Conservation (phyloP, 805 yeast genomes). For the Barnettozyma populi region DNA sequence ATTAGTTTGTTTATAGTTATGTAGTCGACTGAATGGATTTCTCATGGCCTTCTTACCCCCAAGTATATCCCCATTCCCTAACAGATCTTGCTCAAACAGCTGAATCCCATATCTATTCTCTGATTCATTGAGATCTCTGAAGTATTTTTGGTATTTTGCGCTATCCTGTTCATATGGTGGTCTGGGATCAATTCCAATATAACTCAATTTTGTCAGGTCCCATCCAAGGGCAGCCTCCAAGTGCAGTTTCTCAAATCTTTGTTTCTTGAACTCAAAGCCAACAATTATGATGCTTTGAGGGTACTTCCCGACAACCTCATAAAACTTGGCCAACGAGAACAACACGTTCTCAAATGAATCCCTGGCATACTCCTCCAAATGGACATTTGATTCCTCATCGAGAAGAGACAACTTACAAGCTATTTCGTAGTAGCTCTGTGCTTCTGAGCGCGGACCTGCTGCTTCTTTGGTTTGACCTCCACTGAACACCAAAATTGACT, state of each 20-base stretch:
- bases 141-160: slow-evolving; percentile 33
- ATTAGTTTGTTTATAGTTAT: slow-evolving; percentile 29
- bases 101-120: slow-evolving; percentile 51
- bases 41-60: slow-evolving; percentile 44
- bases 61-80: slow-evolving; percentile 44
- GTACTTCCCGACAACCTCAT: slow-evolving; percentile 38
- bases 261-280: slow-evolving; percentile 71
- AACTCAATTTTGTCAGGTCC: slow-evolving; percentile 34
- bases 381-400: slow-evolving; percentile 22
- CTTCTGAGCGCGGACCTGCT: slow-evolving; percentile 55
- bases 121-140: slow-evolving; percentile 37
- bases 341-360: slow-evolving; percentile 77
- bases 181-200: slow-evolving; percentile 54
- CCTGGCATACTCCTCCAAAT: slow-evolving; percentile 66
- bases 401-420: slow-evolving; percentile 29
- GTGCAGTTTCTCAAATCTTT: slow-evolving; percentile 53
- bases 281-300: slow-evolving; percentile 53
- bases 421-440: slow-evolving; percentile 48
- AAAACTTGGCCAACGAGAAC: slow-evolving; percentile 50
- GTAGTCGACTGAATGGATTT: slow-evolving; percentile 48
- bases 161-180: slow-evolving; percentile 31
- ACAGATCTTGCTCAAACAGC: slow-evolving; percentile 51
- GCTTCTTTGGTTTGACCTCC: slow-evolving; percentile 70
- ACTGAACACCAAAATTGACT: slow-evolving; percentile 38
- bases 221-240: slow-evolving; percentile 41